These are phyloP conservation scores for Aspergillus conjunctus DNA, from an alignment of 495 filamentous ascomycete genomes.

Conservation along the genomic window DNA sequence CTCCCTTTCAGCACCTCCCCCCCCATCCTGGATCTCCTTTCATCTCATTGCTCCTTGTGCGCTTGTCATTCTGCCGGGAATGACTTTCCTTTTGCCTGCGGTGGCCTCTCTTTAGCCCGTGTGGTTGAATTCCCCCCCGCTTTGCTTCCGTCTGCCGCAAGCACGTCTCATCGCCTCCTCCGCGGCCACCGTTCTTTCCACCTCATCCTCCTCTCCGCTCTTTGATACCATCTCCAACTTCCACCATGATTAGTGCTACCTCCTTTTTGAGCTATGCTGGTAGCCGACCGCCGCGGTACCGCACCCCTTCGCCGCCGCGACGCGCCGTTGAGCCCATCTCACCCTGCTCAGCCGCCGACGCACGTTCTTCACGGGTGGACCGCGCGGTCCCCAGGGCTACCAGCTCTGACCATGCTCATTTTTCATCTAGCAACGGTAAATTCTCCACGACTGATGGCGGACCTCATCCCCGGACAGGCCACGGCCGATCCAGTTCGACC, in stretches of 20 bases:
- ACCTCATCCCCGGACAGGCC: slow-evolving; percentile 43
- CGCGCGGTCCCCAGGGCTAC: slow-evolving; percentile 33
- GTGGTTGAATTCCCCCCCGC: slow-evolving; percentile 50
- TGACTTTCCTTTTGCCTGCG: slow-evolving; percentile 46
- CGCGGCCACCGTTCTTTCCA: slow-evolving; percentile 17
- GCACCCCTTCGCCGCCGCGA: slow-evolving; percentile 57
- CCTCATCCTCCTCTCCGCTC: slow-evolving; percentile 20
- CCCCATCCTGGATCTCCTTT: slow-evolving; percentile 26
- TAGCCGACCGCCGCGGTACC: slow-evolving; percentile 51
- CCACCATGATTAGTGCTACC: slow-evolving; percentile 47
- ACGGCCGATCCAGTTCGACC: slow-evolving; percentile 51
- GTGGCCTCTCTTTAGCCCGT: slow-evolving; percentile 53
- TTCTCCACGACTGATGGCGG: slow-evolving; percentile 23
- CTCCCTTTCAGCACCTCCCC: slow-evolving; percentile 24
- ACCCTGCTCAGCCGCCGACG: slow-evolving; percentile 40
- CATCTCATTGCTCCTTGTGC: slow-evolving; percentile 33
- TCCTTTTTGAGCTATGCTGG: slow-evolving; percentile 47
- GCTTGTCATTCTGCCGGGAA: slow-evolving; percentile 45
- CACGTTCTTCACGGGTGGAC: slow-evolving; percentile 37
- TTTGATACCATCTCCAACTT: slow-evolving; percentile 18
- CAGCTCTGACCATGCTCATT: slow-evolving; percentile 35
- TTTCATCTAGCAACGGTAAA: slow-evolving; percentile 26
- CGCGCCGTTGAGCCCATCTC: slow-evolving; percentile 57
- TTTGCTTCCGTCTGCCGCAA: slow-evolving; percentile 51
- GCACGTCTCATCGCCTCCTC: slow-evolving; percentile 35